Evolutionary conservation across 2,329 filamentous ascomycete genomes (phyloP).

Genomic region (Diaporthe sp.): DNA sequence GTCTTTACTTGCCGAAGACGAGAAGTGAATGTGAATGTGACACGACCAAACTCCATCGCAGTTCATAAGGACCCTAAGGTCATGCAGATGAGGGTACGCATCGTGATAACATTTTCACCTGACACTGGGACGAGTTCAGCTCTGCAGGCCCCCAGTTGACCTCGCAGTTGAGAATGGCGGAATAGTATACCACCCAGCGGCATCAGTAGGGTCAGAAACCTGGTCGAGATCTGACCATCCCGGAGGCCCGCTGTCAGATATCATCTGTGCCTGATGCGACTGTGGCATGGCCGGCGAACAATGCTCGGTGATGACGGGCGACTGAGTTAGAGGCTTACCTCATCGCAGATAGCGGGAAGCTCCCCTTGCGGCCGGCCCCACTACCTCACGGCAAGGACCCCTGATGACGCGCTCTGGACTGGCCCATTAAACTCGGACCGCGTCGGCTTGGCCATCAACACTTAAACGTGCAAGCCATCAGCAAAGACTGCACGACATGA

Average conservation of each 20-base stretch:
- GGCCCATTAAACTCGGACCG: constrained; percentile 22
- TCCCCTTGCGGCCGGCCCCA: neutral
- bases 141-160: neutral
- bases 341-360: neutral
- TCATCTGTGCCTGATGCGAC: neutral
- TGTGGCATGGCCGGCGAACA: neutral
- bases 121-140: too few relatives aligned
- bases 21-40: too few relatives aligned
- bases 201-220: neutral
- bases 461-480: neutral
- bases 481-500: neutral
- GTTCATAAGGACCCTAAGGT: neutral
- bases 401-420: neutral
- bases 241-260: neutral
- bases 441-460: constrained; percentile 16
- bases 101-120: too few relatives aligned
- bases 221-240: neutral
- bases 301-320: neutral
- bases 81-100: too few relatives aligned
- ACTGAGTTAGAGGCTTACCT: neutral
- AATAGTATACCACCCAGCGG: neutral
- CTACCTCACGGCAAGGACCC: neutral
- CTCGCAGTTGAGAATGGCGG: neutral
- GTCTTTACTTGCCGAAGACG: neutral
- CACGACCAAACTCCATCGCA: too few relatives aligned